These are phyloP conservation scores for Ophiostoma himal-ulmi DNA, from an alignment of 2,329 filamentous ascomycete genomes.

Conservation along the genomic window DNA sequence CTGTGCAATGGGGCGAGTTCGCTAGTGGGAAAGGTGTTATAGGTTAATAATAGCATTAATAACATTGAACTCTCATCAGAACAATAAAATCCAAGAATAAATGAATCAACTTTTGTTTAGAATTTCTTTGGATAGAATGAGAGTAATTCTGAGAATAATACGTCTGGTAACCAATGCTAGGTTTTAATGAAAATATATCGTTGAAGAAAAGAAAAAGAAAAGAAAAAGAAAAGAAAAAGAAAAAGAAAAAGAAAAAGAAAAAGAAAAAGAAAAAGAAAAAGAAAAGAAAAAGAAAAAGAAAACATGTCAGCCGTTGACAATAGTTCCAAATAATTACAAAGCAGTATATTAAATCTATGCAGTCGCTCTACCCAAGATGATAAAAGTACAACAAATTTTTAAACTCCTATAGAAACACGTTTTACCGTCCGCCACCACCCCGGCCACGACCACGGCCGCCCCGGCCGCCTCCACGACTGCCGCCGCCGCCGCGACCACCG, in stretches of 20 bases:
- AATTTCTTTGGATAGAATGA: too few relatives aligned
- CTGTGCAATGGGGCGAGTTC: neutral
- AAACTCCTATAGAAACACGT: neutral
- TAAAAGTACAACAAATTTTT: neutral
- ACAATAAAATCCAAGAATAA: too few relatives aligned
- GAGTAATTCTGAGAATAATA: too few relatives aligned
- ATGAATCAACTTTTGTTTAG: too few relatives aligned
- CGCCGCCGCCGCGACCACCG: conserved; percentile 14
- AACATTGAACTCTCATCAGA: neutral
- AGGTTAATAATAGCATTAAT: neutral
- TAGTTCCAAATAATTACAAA: neutral
- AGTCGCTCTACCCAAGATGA: conserved; percentile 7
- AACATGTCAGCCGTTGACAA: neutral
- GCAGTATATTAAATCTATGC: neutral
- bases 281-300: neutral
- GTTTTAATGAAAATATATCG: too few relatives aligned
- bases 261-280: neutral
- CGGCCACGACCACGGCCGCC: conserved; percentile 1
- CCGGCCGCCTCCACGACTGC: conserved; percentile 8
- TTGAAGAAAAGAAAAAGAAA: too few relatives aligned
- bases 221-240: neutral
- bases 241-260: neutral
- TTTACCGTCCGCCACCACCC: neutral
- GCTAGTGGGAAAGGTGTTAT: neutral
- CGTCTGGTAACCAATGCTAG: too few relatives aligned